Percentiles rank a stretch among this genome's conserved stretches.
These are phyloP conservation scores for Dactylellina haptotyla DNA, from an alignment of 2,329 filamentous ascomycete species.

Conservation along the genomic window DNA sequence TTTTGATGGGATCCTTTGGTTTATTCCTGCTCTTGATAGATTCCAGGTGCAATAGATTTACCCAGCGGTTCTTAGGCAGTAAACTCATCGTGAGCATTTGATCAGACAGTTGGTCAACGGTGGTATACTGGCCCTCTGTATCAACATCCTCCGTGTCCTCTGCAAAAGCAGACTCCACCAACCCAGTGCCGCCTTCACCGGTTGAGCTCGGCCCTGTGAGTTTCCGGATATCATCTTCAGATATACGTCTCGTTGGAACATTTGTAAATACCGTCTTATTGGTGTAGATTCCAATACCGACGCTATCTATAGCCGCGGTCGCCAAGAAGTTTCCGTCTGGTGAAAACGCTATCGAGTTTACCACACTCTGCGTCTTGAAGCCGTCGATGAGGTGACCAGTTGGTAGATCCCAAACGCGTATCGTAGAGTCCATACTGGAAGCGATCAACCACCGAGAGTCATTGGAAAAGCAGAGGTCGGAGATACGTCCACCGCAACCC, in stretches of 20 bases:
- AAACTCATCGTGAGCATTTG: conserved; percentile 89
- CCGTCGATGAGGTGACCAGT: conserved; percentile 96
- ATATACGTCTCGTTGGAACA: conserved; percentile 84
- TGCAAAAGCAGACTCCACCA: conserved; percentile 80
- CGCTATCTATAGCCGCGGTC: conserved; percentile 80
- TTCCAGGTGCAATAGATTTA: conserved; percentile 91
- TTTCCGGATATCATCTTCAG: conserved; percentile 75
- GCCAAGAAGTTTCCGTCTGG: conserved; percentile 93
- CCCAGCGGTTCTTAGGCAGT: conserved; percentile 90
- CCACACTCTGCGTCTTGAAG: conserved; percentile 80
- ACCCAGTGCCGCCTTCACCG: conserved; percentile 79
- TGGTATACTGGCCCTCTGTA: conserved; percentile 68
- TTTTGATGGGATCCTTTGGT: conserved; percentile 88
- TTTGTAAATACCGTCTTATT: conserved; percentile 92
- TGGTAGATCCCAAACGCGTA: conserved; percentile 93
- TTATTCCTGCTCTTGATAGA: conserved; percentile 85
- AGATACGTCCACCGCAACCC: conserved; percentile 78
- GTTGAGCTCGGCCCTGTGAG: conserved; percentile 78
- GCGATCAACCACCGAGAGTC: conserved; percentile 95
- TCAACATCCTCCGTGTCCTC: conserved; percentile 66
- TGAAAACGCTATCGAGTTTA: conserved; percentile 87
- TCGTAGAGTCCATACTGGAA: conserved; percentile 79
- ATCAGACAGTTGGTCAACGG: conserved; percentile 79
- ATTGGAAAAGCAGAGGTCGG: conserved; percentile 87
- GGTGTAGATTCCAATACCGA: conserved; percentile 92